Conservation (phyloP, 495 filamentous ascomycete species). For the Ascodesmis nigricans region DNA sequence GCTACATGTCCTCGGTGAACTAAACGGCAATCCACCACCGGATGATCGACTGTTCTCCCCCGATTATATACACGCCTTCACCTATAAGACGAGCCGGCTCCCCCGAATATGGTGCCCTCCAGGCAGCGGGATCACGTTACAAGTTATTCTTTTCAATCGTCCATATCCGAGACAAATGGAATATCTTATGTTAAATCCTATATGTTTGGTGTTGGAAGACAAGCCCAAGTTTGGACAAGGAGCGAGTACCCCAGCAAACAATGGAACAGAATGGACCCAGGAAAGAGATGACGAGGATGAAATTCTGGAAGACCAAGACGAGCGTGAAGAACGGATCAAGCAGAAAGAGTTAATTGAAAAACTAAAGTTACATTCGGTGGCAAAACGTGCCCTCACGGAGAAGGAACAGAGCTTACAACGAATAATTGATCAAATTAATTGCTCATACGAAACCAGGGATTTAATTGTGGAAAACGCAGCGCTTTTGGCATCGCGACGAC, state of each 20-base stretch:
- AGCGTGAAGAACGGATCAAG: slow-evolving; percentile 30
- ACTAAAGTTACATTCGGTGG: slow-evolving; percentile 64
- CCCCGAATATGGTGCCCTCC: slow-evolving; percentile 53
- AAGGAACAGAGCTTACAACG: slow-evolving; percentile 62
- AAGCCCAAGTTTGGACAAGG: no score
- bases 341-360: slow-evolving; percentile 58
- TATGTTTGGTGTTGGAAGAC: slow-evolving; percentile 69
- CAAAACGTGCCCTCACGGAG: slow-evolving; percentile 47
- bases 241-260: slow-evolving; percentile 17
- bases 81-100: slow-evolving; percentile 31
- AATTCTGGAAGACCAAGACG: slow-evolving; percentile 42
- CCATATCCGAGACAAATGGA: slow-evolving; percentile 82
- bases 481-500: slow-evolving; percentile 48
- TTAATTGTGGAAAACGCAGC: slow-evolving; percentile 72
- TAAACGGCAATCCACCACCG: slow-evolving; percentile 32
- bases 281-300: slow-evolving; percentile 31
- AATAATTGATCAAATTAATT: slow-evolving; percentile 91
- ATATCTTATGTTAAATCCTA: slow-evolving; percentile 79
- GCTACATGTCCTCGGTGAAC: slow-evolving; percentile 66
- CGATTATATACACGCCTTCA: slow-evolving; percentile 47
- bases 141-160: slow-evolving; percentile 72
- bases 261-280: slow-evolving; percentile 20
- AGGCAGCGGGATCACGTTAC: slow-evolving; percentile 39
- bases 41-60: slow-evolving; percentile 31
- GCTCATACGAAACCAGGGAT: slow-evolving; percentile 67